These are phyloP conservation scores for Castanea mollissima DNA, from an alignment of 306 rosid genomes.

Conservation along the genomic window DNA sequence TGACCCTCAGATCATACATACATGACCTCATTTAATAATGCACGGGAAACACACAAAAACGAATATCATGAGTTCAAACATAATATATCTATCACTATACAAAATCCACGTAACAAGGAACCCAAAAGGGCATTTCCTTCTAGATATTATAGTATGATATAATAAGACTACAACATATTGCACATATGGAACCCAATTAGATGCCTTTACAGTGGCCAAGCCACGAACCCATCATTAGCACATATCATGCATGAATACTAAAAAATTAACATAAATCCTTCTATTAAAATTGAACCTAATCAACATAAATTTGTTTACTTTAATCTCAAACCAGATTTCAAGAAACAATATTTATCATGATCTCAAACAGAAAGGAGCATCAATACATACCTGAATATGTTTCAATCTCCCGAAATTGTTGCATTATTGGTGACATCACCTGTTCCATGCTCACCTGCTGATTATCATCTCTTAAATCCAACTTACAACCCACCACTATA, in stretches of 20 bases:
- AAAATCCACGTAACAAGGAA: no score
- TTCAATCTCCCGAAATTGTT: conserved; percentile 96
- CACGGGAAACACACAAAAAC: neutral
- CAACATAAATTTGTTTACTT: neutral
- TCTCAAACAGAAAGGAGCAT: neutral
- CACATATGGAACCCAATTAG: no score
- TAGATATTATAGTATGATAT: no score
- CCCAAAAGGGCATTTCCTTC: no score
- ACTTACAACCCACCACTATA: conserved; percentile 93
- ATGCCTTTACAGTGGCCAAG: neutral
- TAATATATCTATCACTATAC: no score
- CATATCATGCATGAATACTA: neutral
- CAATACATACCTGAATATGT: conserved; percentile 72
- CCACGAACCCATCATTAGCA: neutral
- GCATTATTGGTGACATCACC: conserved; percentile 99
- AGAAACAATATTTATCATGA: neutral
- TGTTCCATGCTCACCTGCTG: conserved; percentile 89
- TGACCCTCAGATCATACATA: neutral
- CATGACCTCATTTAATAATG: neutral
- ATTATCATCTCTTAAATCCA: conserved; percentile 90
- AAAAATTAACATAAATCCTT: neutral
- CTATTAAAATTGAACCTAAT: neutral
- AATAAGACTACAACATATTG: no score
- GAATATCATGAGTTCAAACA: neutral
- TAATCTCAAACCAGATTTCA: neutral